A percentile compares a stretch with the other conserved stretches of the same genome.
phyloP scores from a whole-genome alignment of 2,329 filamentous ascomycete genomes.

The Diplodia sapinea region DNA sequence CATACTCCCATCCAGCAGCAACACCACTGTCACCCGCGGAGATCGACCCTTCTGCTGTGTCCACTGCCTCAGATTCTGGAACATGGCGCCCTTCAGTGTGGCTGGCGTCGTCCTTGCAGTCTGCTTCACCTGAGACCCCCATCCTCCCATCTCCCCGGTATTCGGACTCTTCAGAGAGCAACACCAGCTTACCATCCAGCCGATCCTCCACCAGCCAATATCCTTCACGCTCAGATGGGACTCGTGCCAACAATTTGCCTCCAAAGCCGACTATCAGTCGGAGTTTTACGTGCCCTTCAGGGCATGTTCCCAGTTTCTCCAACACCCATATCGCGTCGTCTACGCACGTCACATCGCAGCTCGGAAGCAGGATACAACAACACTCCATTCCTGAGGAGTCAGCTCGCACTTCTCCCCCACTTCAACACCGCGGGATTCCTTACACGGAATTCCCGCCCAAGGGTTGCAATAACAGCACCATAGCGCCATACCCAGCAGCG shows the following conservation, averaged over 20 bases:
- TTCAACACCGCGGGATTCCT: slow-evolving; percentile 12
- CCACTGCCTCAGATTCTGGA: not conserved
- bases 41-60: not conserved
- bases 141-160: not conserved
- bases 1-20: not conserved
- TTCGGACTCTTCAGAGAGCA: not conserved
- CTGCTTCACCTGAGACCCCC: not conserved
- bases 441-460: slow-evolving; percentile 1
- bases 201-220: not conserved
- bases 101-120: not conserved
- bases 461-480: not conserved
- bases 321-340: not conserved
- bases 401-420: not conserved
- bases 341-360: not conserved
- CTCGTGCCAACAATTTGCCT: not conserved
- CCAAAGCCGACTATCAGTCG: not conserved
- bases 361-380: too few species aligned
- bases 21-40: not conserved
- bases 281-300: not conserved
- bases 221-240: not conserved
- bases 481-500: not conserved
- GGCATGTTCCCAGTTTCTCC: not conserved
- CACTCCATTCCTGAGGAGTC: too few species aligned
- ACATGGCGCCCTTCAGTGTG: not conserved
- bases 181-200: not conserved